Percentiles rank a stretch among this genome's conserved stretches.
phyloP scores from a whole-genome alignment of 371 early-diverging fungal species.

The Mortierella sp. region DNA sequence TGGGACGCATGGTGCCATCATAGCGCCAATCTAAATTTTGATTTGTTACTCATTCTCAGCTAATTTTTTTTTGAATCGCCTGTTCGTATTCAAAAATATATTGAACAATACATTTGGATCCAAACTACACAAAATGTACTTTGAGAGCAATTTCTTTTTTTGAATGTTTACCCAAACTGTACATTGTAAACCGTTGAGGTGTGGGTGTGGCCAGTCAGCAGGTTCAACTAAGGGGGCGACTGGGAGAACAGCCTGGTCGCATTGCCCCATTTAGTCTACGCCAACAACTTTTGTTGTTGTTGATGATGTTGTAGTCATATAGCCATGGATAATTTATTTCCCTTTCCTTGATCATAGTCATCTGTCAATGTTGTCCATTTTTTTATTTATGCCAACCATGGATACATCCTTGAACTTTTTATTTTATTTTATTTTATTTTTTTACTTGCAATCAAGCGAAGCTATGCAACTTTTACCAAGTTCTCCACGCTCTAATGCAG shows the following conservation, averaged over 20 bases:
- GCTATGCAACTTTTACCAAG: background rate
- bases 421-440: no score
- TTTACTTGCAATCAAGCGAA: background rate
- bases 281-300: no score
- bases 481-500: background rate
- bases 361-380: no score
- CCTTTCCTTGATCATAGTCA: no score
- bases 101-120: background rate
- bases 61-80: slow-evolving; percentile 7
- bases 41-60: background rate
- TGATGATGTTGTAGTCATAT: no score
- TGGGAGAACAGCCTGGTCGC: background rate
- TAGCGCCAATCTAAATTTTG: background rate
- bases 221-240: background rate
- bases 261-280: no score
- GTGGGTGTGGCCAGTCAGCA: slow-evolving; percentile 4
- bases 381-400: no score
- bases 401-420: no score
- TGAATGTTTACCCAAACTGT: background rate
- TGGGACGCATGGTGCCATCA: slow-evolving; percentile 19
- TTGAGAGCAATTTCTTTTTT: slow-evolving; percentile 6
- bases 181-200: background rate
- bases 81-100: background rate
- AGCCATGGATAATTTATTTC: no score
- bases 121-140: background rate